Conservation (phyloP, 2,329 filamentous ascomycete genomes). For the Colletotrichum horii region DNA sequence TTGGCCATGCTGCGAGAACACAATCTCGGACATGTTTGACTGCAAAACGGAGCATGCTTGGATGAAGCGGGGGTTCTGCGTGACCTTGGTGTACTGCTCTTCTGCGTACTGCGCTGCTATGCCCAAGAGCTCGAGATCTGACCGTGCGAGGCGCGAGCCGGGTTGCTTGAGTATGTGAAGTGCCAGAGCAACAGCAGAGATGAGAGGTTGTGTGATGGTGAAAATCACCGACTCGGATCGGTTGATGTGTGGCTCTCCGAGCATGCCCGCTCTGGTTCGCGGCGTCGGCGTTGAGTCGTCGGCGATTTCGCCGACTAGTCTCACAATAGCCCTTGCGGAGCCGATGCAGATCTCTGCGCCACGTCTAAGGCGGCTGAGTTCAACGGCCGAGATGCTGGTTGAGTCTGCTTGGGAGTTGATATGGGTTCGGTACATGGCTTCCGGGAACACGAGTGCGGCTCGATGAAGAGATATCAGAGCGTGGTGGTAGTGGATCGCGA, state of each 20-base stretch:
- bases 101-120: constrained; percentile 23
- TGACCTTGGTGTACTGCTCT: constrained; percentile 14
- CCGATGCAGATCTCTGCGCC: constrained; percentile 6
- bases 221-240: not conserved
- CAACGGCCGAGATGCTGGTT: not conserved
- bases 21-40: constrained; percentile 4
- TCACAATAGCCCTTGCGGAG: not conserved
- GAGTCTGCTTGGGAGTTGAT: constrained; percentile 15
- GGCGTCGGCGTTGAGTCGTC: not conserved
- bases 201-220: constrained; percentile 19
- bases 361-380: not conserved
- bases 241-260: not conserved
- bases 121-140: constrained; percentile 24
- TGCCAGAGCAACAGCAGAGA: constrained; percentile 23
- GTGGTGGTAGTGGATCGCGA: constrained; percentile 1
- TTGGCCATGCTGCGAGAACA: not conserved
- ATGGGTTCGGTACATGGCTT: constrained; percentile 19
- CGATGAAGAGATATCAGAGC: constrained; percentile 24
- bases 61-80: constrained; percentile 12
- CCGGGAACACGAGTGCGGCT: constrained; percentile 22
- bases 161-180: constrained; percentile 24
- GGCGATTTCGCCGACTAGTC: constrained; percentile 1
- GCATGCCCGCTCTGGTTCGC: not conserved
- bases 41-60: constrained; percentile 4
- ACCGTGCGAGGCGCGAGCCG: constrained; percentile 20